Percentiles rank a stretch among this genome's conserved stretches.
These are phyloP conservation scores for Ochromonas danica DNA, from an alignment of 108 stramenopile genomes.

Conservation along the genomic window DNA sequence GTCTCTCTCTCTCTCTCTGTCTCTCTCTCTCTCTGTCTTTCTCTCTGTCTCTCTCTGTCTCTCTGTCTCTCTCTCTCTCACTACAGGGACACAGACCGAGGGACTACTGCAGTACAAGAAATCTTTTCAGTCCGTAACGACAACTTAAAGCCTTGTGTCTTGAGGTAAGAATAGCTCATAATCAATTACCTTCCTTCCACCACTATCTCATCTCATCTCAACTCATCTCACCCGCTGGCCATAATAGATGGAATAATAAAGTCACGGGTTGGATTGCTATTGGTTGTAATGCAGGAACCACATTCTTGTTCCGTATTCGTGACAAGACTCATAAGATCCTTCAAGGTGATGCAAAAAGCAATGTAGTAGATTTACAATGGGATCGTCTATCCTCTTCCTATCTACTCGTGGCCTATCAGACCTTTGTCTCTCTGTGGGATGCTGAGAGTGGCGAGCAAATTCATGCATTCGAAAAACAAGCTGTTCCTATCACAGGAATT, in stretches of 20 bases:
- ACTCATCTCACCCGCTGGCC: too few species aligned
- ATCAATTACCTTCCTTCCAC: too few species aligned
- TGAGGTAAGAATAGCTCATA: too few species aligned
- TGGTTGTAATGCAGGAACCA: conserved; percentile 8
- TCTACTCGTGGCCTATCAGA: conserved; percentile 24
- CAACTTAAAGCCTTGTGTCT: too few species aligned
- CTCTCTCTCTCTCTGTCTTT: too few species aligned
- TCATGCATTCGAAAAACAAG: conserved; percentile 29
- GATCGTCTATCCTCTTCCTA: conserved; percentile 29
- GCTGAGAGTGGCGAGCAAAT: not conserved
- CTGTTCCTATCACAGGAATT: conserved; percentile 3
- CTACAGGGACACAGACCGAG: too few species aligned
- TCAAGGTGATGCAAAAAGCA: not conserved
- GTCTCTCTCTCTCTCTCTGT: too few species aligned
- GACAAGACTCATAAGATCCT: not conserved
- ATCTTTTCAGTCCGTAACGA: not conserved
- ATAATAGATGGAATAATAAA: conserved; percentile 4
- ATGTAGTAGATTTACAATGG: conserved; percentile 30
- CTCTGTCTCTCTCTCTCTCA: too few species aligned
- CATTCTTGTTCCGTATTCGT: not conserved
- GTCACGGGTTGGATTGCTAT: conserved; percentile 19
- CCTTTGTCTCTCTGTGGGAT: conserved; percentile 23
- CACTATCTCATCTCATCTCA: too few species aligned
- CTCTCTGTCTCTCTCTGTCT: too few species aligned
- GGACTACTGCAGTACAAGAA: too few species aligned